A percentile compares a stretch with the other conserved stretches of the same genome.
These are phyloP conservation scores for Chalciporus pseudorubinellus DNA, from an alignment of 768 basidiomycete genomes.

Conservation along the genomic window DNA sequence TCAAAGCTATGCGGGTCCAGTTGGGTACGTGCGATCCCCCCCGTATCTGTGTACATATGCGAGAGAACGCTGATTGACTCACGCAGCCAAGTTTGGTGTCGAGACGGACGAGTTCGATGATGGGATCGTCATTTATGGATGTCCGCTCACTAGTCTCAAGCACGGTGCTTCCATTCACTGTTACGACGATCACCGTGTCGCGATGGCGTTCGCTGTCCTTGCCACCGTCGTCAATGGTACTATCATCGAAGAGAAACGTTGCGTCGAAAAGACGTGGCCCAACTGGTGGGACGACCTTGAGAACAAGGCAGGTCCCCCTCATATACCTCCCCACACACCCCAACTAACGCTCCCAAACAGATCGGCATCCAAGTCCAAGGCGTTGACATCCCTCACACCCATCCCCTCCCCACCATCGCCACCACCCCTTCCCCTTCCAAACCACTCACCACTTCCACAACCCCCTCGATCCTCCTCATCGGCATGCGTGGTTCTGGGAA, in stretches of 20 bases:
- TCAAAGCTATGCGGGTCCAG: slow-evolving; percentile 94
- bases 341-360: slow-evolving; percentile 38
- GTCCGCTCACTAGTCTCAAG: slow-evolving; percentile 58
- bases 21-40: slow-evolving; percentile 54
- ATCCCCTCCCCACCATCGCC: slow-evolving; percentile 37
- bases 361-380: slow-evolving; percentile 89
- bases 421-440: slow-evolving; percentile 33
- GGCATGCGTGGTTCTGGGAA: slow-evolving; percentile 99
- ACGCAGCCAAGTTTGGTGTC: slow-evolving; percentile 88
- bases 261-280: slow-evolving; percentile 99
- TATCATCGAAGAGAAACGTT: slow-evolving; percentile 90
- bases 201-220: slow-evolving; percentile 96
- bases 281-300: slow-evolving; percentile 99
- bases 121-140: slow-evolving; percentile 87
- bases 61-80: neutral
- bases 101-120: slow-evolving; percentile 90
- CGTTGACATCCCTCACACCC: slow-evolving; percentile 58
- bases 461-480: slow-evolving; percentile 71
- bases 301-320: slow-evolving; percentile 67
- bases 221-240: slow-evolving; percentile 71
- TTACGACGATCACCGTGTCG: slow-evolving; percentile 98
- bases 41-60: no score
- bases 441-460: slow-evolving; percentile 28
- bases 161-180: slow-evolving; percentile 83
- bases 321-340: neutral